A percentile compares a stretch with the other conserved stretches of the same genome.
phyloP scores from a whole-genome alignment of 2,329 filamentous ascomycete genomes.

The Colletotrichum sp. region DNA sequence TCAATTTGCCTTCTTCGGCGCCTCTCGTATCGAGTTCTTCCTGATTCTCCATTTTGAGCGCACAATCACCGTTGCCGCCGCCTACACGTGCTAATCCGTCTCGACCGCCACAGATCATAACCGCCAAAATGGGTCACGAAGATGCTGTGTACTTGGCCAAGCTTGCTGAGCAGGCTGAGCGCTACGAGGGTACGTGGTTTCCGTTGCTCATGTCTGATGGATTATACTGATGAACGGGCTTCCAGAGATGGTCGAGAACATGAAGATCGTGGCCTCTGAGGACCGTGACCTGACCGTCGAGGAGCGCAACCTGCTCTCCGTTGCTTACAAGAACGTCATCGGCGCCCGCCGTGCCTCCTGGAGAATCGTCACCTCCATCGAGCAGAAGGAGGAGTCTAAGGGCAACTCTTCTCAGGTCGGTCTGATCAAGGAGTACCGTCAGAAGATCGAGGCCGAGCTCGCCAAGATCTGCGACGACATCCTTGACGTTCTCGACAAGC shows the following conservation, averaged over 20 bases:
- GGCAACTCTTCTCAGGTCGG: conserved; percentile 89
- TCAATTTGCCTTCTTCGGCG: background rate
- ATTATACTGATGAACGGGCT: conserved; percentile 7
- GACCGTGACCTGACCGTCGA: conserved; percentile 85
- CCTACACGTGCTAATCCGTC: conserved; percentile 12
- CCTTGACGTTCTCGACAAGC: conserved; percentile 90
- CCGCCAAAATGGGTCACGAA: conserved; percentile 93
- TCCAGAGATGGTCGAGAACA: conserved; percentile 99
- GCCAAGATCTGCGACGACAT: conserved; percentile 98
- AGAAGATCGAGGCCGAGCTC: conserved; percentile 97
- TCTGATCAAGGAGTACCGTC: conserved; percentile 97
- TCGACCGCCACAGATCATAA: conserved; percentile 24
- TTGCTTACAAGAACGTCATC: conserved; percentile 99
- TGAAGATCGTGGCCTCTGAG: conserved; percentile 96
- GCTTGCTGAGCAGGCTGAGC: conserved; percentile 99
- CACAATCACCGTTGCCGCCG: background rate
- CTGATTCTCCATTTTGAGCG: background rate
- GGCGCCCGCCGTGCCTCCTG: conserved; percentile 95
- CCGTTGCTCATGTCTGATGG: background rate
- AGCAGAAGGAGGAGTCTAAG: conserved; percentile 99
- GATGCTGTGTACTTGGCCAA: conserved; percentile 99
- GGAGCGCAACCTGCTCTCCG: conserved; percentile 96
- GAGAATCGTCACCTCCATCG: conserved; percentile 98
- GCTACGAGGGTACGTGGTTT: conserved; percentile 86
- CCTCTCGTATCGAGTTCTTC: background rate